Evolutionary conservation across 768 basidiomycete genomes (phyloP).

Genomic region (Russula olivacea): DNA sequence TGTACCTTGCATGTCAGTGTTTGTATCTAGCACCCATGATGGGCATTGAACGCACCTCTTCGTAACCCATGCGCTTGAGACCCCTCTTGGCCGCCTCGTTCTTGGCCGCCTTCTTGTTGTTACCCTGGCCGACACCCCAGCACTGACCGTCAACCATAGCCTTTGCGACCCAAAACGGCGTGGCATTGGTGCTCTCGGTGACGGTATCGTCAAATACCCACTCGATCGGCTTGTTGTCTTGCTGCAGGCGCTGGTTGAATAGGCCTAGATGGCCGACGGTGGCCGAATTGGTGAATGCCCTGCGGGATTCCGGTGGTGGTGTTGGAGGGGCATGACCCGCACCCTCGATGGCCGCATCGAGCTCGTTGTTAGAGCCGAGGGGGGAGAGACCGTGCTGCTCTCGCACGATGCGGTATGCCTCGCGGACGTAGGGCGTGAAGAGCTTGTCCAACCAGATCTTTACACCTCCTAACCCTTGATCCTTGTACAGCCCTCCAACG

Average conservation of each 20-base stretch:
- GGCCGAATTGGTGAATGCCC: conserved; percentile 23
- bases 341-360: conserved; percentile 27
- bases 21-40: background rate
- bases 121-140: conserved; percentile 58
- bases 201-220: conserved; percentile 59
- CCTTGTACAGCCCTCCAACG: conserved; percentile 70
- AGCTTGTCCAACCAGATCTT: conserved; percentile 56
- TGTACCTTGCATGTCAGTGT: background rate
- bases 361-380: conserved; percentile 34
- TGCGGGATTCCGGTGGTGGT: conserved; percentile 12
- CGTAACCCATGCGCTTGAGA: conserved; percentile 51
- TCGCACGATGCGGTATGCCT: conserved; percentile 60
- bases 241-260: conserved; percentile 75
- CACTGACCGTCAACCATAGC: conserved; percentile 56
- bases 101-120: conserved; percentile 72
- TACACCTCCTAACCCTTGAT: conserved; percentile 56
- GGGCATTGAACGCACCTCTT: conserved; percentile 34
- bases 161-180: conserved; percentile 68
- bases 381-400: conserved; percentile 57
- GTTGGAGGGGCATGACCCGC: conserved; percentile 23
- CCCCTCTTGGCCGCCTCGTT: conserved; percentile 80
- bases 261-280: conserved; percentile 63
- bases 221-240: conserved; percentile 50
- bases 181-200: conserved; percentile 49
- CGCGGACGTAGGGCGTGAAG: conserved; percentile 54